Base-by-base conservation (phyloP, 495 filamentous ascomycete species). In the Margaritispora aquatica region DNA sequence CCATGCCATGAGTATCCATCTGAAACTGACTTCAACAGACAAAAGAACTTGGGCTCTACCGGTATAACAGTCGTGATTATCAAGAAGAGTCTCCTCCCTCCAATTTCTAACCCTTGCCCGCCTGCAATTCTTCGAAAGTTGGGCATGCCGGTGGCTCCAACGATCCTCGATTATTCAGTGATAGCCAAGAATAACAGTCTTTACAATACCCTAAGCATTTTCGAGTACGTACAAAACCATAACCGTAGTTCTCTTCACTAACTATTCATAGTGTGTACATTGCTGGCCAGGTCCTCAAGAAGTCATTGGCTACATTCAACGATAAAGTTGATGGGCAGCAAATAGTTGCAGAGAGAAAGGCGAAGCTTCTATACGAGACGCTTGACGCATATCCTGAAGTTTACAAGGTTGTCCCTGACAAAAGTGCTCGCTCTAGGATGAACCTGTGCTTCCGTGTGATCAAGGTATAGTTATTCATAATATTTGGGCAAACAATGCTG, bases 201-300 rank as follows among this genome's bases (percentile, higher is more conserved):
- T 54, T 96, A 96, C 75, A 97, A 96, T 75, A 97, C 93, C 1
- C 78, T 97, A 24, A 89, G 88, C 60, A 96, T 97, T 65, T 96
- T 97, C 72, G 89, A 67, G 63, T 66, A 63, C 46, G 64, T 44
- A 26, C 23, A 50, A 55, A 21, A 19, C 21, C n/a, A n/a, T 21
- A 19, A 54, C 5, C 13, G 29, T 13, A 34, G 29, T 55, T 36
- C 31, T n/a, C 41, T 56, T 41, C 10, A 23, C 55, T 51, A 31
- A 65, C 15, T 36, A 50, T 53, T 44, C 11, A 1, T 29, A 63
- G 82, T 64, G 87, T 97, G 52, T 97, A 84, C 79, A 83, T 97
- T 56, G 89, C 90, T 21, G 88, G 89, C 26, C 81, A 89, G 65
- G 92, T 97, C 26, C 86, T 97, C 75, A 78, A 81, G 44, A 78